Evolutionary conservation across 1,284 basidiomycete species (phyloP), one percentile per base, ranked within the genome.

Genomic region (Ceratobasidium sp.): DNA sequence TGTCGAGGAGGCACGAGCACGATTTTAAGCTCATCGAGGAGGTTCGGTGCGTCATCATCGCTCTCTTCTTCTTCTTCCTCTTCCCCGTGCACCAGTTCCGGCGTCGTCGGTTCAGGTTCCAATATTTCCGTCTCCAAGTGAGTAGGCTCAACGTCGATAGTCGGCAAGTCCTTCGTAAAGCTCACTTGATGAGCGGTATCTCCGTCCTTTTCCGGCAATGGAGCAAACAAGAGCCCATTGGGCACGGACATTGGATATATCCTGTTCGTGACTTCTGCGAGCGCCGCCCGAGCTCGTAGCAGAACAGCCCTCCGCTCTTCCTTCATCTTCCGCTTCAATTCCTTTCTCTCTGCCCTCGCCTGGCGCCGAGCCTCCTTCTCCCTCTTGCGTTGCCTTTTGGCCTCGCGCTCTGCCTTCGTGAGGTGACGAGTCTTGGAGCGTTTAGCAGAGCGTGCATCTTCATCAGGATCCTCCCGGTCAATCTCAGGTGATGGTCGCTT

Each of bases 1-100:
- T 70, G 53, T 49, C 42, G 66, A 48, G 66, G 66, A n/a, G 66
- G 66, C 4, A 70, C 66, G 21, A 70, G 42, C 30, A 70, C 44
- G n/a, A 70, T 25, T n/a, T 49, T 42, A 38, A 70, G 66, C 21
- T 69, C 64, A 3, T 66, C 63, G n/a, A 66, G 23, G 33, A 44
- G 28, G 44, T 53, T n/a, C 11, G 11, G 25, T 28, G 3, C 30
- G 44, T 56, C 54, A 23, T 70, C 54, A 40, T 44, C 53, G 23
- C 42, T 28, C 25, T 49, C 54, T 8, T 49, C 66, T 40, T 70
- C 66, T 2, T 67, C 64, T 42, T 40, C 33, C n/a, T 40, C 28
- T 16, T 23, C 33, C 5, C 36, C 63, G 5, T 49, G 28, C 5
- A 33, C 30, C 7, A 53, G 44, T 25, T 25, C 63, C 14, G 48